Evolutionary conservation across 306 rosid species (phyloP).

Genomic region (Lathyrus oleraceus): DNA sequence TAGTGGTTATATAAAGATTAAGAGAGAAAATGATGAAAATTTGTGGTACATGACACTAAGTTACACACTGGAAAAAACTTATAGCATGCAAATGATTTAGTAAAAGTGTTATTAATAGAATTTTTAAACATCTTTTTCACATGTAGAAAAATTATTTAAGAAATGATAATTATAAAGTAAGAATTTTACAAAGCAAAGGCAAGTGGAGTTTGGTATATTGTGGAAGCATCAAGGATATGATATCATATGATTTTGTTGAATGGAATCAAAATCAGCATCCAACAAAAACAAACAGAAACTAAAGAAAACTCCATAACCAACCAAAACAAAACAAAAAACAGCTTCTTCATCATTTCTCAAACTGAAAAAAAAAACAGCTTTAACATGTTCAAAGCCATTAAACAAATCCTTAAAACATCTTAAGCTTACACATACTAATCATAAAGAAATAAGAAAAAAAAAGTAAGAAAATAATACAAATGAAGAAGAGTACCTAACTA

Average conservation of each 20-base stretch:
- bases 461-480: neutral
- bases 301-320: slow-evolving; percentile 22
- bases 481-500: neutral
- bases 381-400: slow-evolving; percentile 15
- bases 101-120: slow-evolving; percentile 12
- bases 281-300: slow-evolving; percentile 33
- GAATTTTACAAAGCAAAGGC: slow-evolving; percentile 17
- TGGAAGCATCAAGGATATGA: slow-evolving; percentile 29
- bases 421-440: slow-evolving; percentile 19
- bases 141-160: neutral
- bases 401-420: slow-evolving; percentile 33
- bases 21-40: slow-evolving; percentile 16
- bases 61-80: neutral
- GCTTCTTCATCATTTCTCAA: slow-evolving; percentile 19
- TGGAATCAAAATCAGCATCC: slow-evolving; percentile 45
- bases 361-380: slow-evolving; percentile 19
- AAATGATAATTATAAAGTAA: neutral
- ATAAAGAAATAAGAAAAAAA: neutral
- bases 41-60: neutral
- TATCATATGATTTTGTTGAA: slow-evolving; percentile 16
- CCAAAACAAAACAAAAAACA: slow-evolving; percentile 1
- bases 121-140: neutral
- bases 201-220: slow-evolving; percentile 51
- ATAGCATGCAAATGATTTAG: slow-evolving; percentile 34
- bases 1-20: slow-evolving; percentile 20